Percentiles rank a stretch among this genome's conserved stretches.
Conservation (phyloP, 495 filamentous ascomycete genomes). For the Daldinia childiae region DNA sequence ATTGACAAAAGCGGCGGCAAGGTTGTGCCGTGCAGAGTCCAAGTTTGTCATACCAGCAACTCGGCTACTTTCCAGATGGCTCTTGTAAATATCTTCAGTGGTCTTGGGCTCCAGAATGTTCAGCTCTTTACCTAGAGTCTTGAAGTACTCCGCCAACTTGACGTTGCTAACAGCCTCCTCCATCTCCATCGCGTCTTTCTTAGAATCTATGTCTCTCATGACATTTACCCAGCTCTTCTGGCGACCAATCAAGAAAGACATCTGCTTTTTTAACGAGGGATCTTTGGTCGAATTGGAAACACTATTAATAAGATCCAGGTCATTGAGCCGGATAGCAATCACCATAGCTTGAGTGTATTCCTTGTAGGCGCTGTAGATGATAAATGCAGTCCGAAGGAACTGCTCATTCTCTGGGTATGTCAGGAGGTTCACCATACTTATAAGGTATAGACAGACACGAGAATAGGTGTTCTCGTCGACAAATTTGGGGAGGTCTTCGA, state of each 20-base stretch:
- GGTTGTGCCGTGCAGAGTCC: constrained; percentile 93
- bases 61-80: constrained; percentile 92
- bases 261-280: constrained; percentile 85
- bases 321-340: constrained; percentile 92
- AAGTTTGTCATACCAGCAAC: constrained; percentile 92
- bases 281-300: constrained; percentile 85
- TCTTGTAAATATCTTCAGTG: constrained; percentile 99
- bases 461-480: constrained; percentile 94
- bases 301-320: constrained; percentile 77
- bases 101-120: constrained; percentile 97
- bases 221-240: constrained; percentile 88
- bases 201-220: constrained; percentile 55
- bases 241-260: constrained; percentile 90
- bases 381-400: constrained; percentile 89
- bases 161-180: constrained; percentile 86
- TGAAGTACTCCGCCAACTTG: constrained; percentile 89
- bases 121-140: constrained; percentile 90
- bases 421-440: constrained; percentile 97
- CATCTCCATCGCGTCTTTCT: constrained; percentile 74
- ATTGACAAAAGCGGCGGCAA: constrained; percentile 96
- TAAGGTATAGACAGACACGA: constrained; percentile 96
- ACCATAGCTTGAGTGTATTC: constrained; percentile 92
- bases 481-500: constrained; percentile 87
- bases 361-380: constrained; percentile 90
- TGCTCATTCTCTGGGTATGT: constrained; percentile 96